Evolutionary conservation across 169 alveolate genomes (phyloP).

Genomic region (Plasmodium ovale): DNA sequence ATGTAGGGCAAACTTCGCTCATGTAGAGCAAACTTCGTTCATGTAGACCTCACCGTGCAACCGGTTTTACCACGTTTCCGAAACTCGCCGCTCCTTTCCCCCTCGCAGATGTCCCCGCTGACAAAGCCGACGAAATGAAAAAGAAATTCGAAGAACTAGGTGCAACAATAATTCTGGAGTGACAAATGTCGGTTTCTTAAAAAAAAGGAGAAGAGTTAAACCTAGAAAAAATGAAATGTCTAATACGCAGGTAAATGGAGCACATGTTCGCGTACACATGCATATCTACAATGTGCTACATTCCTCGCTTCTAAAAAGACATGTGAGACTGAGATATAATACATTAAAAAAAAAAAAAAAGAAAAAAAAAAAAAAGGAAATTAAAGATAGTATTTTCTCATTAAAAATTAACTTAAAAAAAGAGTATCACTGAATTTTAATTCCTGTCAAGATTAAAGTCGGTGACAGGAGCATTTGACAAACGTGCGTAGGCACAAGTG

Average conservation of each 20-base stretch:
- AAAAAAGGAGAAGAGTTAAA: neutral
- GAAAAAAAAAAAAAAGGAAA: constrained; percentile 20
- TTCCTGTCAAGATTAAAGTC: neutral
- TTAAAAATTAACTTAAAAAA: neutral
- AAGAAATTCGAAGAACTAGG: constrained; percentile 86
- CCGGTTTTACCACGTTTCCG: neutral
- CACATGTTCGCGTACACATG: neutral
- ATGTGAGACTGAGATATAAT: constrained; percentile 54
- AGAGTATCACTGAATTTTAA: neutral
- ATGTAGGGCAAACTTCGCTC: constrained; percentile 78
- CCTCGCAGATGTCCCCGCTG: constrained; percentile 80
- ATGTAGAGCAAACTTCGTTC: neutral
- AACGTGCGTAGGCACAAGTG: too few species aligned
- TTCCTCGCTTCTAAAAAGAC: too few species aligned
- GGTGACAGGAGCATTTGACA: too few species aligned
- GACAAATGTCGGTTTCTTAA: constrained; percentile 28
- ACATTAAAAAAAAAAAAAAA: constrained; percentile 33
- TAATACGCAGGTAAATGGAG: neutral
- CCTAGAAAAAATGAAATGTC: neutral
- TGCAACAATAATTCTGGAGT: constrained; percentile 83
- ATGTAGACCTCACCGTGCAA: neutral
- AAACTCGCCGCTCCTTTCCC: neutral
- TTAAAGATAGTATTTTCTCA: neutral
- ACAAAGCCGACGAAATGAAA: constrained; percentile 87
- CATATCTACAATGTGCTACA: too few species aligned